Percentiles rank a stretch among this genome's conserved stretches.
phyloP scores from a whole-genome alignment of 2,329 filamentous ascomycete species.

The Fusarium xyrophilum region DNA sequence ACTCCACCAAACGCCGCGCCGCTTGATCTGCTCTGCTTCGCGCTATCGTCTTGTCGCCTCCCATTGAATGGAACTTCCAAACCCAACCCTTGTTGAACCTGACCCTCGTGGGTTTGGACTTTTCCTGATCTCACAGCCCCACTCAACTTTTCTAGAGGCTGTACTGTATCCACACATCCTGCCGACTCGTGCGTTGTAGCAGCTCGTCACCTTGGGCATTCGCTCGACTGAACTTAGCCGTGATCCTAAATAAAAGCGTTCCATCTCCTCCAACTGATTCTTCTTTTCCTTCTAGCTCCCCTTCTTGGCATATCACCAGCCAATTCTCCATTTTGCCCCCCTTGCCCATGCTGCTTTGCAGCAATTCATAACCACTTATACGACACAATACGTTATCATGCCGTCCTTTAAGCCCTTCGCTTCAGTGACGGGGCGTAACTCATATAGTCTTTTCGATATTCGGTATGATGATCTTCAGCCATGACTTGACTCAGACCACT shows the following conservation, averaged over 20 bases:
- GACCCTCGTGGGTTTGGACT: conserved; percentile 25
- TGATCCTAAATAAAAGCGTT: conserved; percentile 41
- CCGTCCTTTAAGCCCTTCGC: conserved; percentile 64
- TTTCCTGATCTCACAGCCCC: conserved; percentile 38
- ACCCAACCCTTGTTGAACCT: conserved; percentile 28
- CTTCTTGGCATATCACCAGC: conserved; percentile 32
- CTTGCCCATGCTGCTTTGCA: conserved; percentile 20
- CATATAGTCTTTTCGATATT: conserved; percentile 64
- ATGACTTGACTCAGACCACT: neutral
- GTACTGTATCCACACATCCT: conserved; percentile 34
- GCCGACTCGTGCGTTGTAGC: conserved; percentile 33
- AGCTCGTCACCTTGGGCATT: conserved; percentile 32
- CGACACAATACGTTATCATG: conserved; percentile 50
- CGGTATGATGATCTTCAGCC: conserved; percentile 51
- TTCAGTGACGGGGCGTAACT: conserved; percentile 58
- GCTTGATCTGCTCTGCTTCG: conserved; percentile 36
- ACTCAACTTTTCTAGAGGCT: conserved; percentile 31
- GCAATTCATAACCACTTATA: conserved; percentile 17
- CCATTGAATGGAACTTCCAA: conserved; percentile 28
- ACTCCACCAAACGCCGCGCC: conserved; percentile 37
- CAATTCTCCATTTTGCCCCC: conserved; percentile 11
- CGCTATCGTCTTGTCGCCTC: conserved; percentile 35
- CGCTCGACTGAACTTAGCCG: conserved; percentile 23
- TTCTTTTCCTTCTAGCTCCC: conserved; percentile 26
- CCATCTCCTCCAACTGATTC: conserved; percentile 38